These are phyloP conservation scores for Isabelozyma pseudorhagii DNA, from an alignment of 805 yeast species.

Conservation along the genomic window DNA sequence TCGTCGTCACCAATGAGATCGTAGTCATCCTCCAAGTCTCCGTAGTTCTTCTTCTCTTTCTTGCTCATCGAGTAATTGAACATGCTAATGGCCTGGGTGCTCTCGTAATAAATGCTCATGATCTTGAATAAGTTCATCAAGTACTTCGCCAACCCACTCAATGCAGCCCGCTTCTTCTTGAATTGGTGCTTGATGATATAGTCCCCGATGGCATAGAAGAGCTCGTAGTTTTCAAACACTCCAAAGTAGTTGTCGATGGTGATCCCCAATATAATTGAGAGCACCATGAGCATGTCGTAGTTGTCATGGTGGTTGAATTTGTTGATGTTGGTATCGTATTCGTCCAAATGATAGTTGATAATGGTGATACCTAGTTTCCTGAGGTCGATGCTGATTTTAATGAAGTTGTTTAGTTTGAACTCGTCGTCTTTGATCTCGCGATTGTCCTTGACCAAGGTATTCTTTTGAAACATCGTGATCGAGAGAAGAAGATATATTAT, in stretches of 20 bases:
- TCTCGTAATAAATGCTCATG: slow-evolving; percentile 37
- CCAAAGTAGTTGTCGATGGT: slow-evolving; percentile 36
- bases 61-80: slow-evolving; percentile 43
- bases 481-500: slow-evolving; percentile 23
- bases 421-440: slow-evolving; percentile 11
- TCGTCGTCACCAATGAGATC: slow-evolving; percentile 20
- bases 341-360: slow-evolving; percentile 39
- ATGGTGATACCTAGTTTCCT: slow-evolving; percentile 34
- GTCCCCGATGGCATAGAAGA: slow-evolving; percentile 41
- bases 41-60: slow-evolving; percentile 33
- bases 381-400: slow-evolving; percentile 28
- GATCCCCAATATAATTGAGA: slow-evolving; percentile 35
- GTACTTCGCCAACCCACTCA: slow-evolving; percentile 19
- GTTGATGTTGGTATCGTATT: slow-evolving; percentile 25
- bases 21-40: slow-evolving; percentile 40
- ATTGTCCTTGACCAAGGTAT: slow-evolving; percentile 1
- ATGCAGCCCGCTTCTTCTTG: slow-evolving; percentile 13
- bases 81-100: slow-evolving; percentile 48
- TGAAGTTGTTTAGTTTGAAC: slow-evolving; percentile 16
- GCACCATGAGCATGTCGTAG: slow-evolving; percentile 30
- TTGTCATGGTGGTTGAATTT: slow-evolving; percentile 10
- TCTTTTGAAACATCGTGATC: slow-evolving; percentile 8
- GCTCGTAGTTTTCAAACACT: slow-evolving; percentile 41
- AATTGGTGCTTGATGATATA: slow-evolving; percentile 18
- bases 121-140: slow-evolving; percentile 27